phyloP scores from a whole-genome alignment of 2,329 filamentous ascomycete genomes.

The Didymella segeticola region DNA sequence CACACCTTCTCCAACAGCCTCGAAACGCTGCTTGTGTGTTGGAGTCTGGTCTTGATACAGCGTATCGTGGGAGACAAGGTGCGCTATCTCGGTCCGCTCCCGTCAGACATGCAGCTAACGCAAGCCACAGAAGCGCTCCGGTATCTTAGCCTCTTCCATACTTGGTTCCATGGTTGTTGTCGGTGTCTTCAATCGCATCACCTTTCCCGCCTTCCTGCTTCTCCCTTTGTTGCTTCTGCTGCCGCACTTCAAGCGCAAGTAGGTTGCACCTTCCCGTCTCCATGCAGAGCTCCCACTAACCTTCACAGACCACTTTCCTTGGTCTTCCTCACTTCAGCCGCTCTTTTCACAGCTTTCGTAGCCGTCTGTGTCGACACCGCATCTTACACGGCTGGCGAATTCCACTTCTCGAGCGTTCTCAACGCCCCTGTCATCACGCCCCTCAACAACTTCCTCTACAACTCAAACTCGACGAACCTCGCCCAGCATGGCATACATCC shows the following conservation, averaged over 20 bases:
- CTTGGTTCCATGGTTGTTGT: constrained; percentile 83
- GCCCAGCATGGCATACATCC: constrained; percentile 62
- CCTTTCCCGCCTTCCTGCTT: constrained; percentile 90
- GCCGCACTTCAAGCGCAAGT: constrained; percentile 85
- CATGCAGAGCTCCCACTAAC: constrained; percentile 13
- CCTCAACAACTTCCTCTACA: constrained; percentile 61
- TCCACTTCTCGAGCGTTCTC: constrained; percentile 70
- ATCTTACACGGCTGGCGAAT: constrained; percentile 72
- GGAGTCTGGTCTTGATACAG: constrained; percentile 90
- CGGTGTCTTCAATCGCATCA: constrained; percentile 95
- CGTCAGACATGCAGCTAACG: constrained; percentile 41
- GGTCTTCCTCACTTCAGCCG: constrained; percentile 68
- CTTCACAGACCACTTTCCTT: constrained; percentile 62
- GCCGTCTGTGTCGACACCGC: constrained; percentile 84
- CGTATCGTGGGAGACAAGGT: constrained; percentile 83
- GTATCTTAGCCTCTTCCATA: constrained; percentile 75
- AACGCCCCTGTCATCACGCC: constrained; percentile 60
- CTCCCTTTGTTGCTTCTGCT: constrained; percentile 83
- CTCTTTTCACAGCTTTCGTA: constrained; percentile 70
- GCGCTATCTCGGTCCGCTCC: constrained; percentile 46
- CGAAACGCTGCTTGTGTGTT: constrained; percentile 90
- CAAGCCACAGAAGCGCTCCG: constrained; percentile 69
- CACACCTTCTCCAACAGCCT: constrained; percentile 98
- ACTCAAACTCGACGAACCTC: constrained; percentile 56
- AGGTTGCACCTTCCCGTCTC: constrained; percentile 42